Evolutionary conservation across 495 filamentous ascomycete genomes (phyloP), one percentile per base, ranked within the genome.

Genomic region (Aspergillus steynii): DNA sequence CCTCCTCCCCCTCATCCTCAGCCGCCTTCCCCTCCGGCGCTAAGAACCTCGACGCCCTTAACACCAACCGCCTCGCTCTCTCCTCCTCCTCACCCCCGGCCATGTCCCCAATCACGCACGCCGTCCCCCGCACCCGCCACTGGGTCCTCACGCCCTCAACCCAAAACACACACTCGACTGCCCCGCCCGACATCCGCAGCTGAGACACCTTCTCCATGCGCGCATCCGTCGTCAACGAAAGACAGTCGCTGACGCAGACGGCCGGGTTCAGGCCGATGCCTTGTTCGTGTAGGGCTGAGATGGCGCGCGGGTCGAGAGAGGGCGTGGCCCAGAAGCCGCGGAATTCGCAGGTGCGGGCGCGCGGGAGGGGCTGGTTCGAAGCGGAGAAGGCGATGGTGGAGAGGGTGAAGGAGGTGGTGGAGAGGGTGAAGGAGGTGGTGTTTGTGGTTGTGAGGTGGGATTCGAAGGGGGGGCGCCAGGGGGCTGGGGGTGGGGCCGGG

Each of bases 81-180:
- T 53, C 59, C 46, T 70, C 77, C 58, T 85, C 80, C 59, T 81
- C 73, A 29, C 78, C 72, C 1, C 77, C 83, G 75, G 84, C 83
- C 48, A 85, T 75, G 53, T 84, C 81, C 59, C 88, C 90, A 47
- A 90, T 85, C 2, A 86, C 83, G 65, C 85, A 93, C n/a, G 90
- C 92, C 31, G 74, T 71, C 8, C 95, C 95, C 25, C 85, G 81
- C 15, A 99, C 66, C 51, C 95, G 80, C 95, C 94, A 98, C 78
- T 98, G 94, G 37, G 83, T 88, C 72, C 79, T 82, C 15, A 77
- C 70, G 50, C 88, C 84, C 68, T 83, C 83, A 15, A 87, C 71
- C 94, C 94, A 99, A 72, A 90, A 98, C 12, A 92, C 82, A 10
- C 86, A 91, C 73, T 99, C 95, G 14, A 93, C 85, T 0, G 81